Conservation (phyloP, 2,329 filamentous ascomycete genomes). For the Aspergillus glaucus region DNA sequence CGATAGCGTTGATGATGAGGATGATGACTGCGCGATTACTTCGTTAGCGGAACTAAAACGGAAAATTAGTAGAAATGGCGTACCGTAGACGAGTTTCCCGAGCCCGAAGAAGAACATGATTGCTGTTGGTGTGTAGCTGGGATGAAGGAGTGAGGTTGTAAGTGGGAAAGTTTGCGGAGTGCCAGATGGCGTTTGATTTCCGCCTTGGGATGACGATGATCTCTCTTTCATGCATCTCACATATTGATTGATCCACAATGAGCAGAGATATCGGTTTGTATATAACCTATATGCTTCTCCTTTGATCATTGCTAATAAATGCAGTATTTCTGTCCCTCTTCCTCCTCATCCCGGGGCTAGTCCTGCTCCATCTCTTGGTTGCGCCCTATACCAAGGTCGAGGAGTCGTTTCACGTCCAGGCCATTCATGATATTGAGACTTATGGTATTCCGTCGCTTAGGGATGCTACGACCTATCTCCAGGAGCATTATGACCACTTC, state of each 20-base stretch:
- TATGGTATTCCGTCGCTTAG: conserved; percentile 62
- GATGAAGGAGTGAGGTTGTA: neutral
- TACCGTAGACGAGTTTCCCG: conserved; percentile 69
- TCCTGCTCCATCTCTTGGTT: conserved; percentile 63
- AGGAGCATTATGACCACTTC: conserved; percentile 75
- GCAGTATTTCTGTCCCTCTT: conserved; percentile 39
- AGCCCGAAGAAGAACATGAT: conserved; percentile 65
- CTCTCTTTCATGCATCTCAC: neutral
- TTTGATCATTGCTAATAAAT: neutral
- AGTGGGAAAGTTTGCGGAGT: conserved; percentile 1
- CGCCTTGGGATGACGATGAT: conserved; percentile 10
- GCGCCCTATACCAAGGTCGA: conserved; percentile 96
- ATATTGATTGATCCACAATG: too few species aligned
- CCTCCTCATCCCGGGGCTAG: conserved; percentile 55
- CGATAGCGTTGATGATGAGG: conserved; percentile 88
- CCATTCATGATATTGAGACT: conserved; percentile 77
- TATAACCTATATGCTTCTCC: too few species aligned
- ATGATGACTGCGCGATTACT: conserved; percentile 55
- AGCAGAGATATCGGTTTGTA: too few species aligned
- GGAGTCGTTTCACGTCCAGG: conserved; percentile 97
- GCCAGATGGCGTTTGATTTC: conserved; percentile 17
- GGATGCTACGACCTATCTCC: conserved; percentile 44
- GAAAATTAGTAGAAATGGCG: conserved; percentile 5
- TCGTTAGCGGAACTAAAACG: neutral
- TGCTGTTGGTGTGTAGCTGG: conserved; percentile 1